Evolutionary conservation across 495 filamentous ascomycete genomes (phyloP), one percentile per base, ranked within the genome.

Genomic region (Hyaloscypha variabilis): DNA sequence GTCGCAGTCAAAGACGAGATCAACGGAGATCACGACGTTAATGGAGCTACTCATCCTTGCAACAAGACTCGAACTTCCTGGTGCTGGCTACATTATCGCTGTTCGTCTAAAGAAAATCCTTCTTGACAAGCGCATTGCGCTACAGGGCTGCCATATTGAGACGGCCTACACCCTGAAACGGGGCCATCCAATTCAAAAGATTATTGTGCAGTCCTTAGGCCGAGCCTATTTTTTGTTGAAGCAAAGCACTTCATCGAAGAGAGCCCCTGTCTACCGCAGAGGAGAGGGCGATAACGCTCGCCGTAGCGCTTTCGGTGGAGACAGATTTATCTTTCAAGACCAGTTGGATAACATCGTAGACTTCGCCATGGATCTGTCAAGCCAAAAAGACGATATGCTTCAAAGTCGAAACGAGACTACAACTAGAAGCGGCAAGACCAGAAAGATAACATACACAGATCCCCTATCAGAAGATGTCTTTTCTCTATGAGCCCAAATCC

Each of bases 181-280:
- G 30, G 39, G 30, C 14, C 63, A 65, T 59, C 63, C 54, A 31
- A 25, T 65, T 5, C 54, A 36, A 24, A 42, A 19, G 11, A 14
- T 65, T 19, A 21, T 65, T 14, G 63, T 59, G 19, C 21, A 65
- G 14, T 54, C 63, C 10, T 19, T 42, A 0, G 19, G 58, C n/a
- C 26, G 25, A 34, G 29, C 36, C 26, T 49, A 30, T 13, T 28
- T 65, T 19, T 17, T 46, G 4, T 46, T 46, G 39, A 46, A 17
- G 17, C 39, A 46, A 46, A 3, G 8, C 4, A 10, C 11, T 17
- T 10, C 6, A 0, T 46, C 39, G 39, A 46, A 46, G 39, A 46
- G 19, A 17, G 11, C 8, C 31, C 31, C 6, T 17, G 8, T 46
- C 17, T 46, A 46, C 39, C 39, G 39, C 14, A 46, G 39, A 17